Evolutionary conservation across 352 stramenopile genomes (phyloP).

Genomic region (Elongisporangium senticosum): DNA sequence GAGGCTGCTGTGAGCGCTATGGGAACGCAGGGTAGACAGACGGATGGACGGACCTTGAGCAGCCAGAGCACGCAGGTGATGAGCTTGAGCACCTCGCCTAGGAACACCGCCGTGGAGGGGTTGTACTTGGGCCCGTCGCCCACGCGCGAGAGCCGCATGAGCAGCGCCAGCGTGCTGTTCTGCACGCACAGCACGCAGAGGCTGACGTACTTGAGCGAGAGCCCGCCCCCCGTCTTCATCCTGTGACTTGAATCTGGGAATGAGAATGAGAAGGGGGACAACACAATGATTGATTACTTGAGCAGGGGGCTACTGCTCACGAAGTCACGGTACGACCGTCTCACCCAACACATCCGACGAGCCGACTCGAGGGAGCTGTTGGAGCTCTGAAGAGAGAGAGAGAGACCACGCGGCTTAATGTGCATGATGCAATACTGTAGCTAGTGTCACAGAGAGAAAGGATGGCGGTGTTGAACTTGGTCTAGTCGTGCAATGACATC

Average conservation of each 20-base stretch:
- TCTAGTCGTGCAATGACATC: neutral
- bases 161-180: constrained; percentile 69
- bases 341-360: neutral
- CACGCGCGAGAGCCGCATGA: constrained; percentile 79
- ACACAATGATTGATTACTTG: neutral
- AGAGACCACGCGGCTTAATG: neutral
- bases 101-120: constrained; percentile 63
- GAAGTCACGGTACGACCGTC: neutral
- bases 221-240: constrained; percentile 11
- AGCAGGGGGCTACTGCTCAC: neutral
- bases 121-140: constrained; percentile 70
- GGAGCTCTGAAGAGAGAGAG: neutral
- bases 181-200: constrained; percentile 76
- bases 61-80: constrained; percentile 41
- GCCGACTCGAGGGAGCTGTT: no score
- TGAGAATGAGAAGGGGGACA: neutral
- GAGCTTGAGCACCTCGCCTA: constrained; percentile 73
- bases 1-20: neutral
- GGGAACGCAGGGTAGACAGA: neutral
- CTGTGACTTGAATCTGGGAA: neutral
- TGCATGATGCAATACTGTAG: no score
- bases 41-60: constrained; percentile 17
- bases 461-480: neutral
- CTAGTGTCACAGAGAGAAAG: no score
- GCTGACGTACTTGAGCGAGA: constrained; percentile 72